Evolutionary conservation across 1,284 basidiomycete genomes (phyloP), one percentile per base, ranked within the genome.

Genomic region (Erythrobasidium hasegawianum): DNA sequence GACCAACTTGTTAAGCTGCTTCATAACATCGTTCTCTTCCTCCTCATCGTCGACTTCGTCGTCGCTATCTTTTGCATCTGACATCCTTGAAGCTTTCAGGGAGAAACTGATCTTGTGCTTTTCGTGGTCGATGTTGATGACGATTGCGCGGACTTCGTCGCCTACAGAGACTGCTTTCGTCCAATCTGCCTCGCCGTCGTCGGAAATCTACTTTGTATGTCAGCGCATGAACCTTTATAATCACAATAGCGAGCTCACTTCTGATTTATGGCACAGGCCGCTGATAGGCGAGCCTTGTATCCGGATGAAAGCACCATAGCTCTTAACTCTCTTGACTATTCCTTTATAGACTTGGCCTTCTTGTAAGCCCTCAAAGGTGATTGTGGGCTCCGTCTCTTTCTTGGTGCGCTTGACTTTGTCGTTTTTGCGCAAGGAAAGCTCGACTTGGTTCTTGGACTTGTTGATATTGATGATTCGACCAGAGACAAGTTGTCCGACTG

Each of bases 241-340:
- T n/a, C n/a, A n/a, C n/a, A 3, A 54, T 14, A 16, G 38, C 3
- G 2, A 58, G 69, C 82, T 59, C 74, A 87, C 88, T 82, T 96
- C 84, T 22, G 89, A 90, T 78, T 92, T 92, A 79, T 98, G 96
- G 77, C 95, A 97, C 10, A 99, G 81, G 3, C 96, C 96, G 64
- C 83, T 87, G 56, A 97, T 80, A 73, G 87, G 87, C 0, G 88
- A 87, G 14, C 84, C 87, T 10, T 89, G 85, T 45, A 97, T 87
- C 75, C 88, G 84, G 60, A 99, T 85, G 80, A 98, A 97, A 41
- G 97, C 81, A 16, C 96, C 96, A 74, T 90, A 98, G 40, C 86
- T 83, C 77, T 93, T 88, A 10, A 94, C 82, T 41, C 72, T 74
- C 60, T 77, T 74, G 49, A 80, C 69, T 50, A 73, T 71, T 18